Percentiles rank a stretch among this genome's conserved stretches.
phyloP scores from a whole-genome alignment of 202 grass and related monocot genomes.

The Setaria viridis region DNA sequence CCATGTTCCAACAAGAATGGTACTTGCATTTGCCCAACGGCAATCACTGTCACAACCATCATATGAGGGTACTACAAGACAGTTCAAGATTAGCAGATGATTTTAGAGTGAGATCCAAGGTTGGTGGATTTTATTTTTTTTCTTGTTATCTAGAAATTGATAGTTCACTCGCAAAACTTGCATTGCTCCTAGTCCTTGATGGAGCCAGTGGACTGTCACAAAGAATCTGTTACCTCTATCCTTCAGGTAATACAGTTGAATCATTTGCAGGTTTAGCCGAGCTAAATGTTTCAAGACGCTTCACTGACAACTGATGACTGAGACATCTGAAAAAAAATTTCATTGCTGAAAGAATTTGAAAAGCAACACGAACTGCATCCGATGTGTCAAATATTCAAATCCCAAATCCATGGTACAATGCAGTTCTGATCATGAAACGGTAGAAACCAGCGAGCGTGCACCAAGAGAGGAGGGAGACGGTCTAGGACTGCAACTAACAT shows the following conservation, averaged over 20 bases:
- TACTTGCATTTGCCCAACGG: conserved; percentile 17
- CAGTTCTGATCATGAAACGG: too few species aligned
- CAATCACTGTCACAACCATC: conserved; percentile 18
- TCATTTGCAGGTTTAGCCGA: too few species aligned
- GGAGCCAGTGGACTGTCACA: not conserved
- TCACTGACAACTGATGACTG: too few species aligned
- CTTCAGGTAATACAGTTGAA: not conserved
- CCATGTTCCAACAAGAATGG: conserved; percentile 19
- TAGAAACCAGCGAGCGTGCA: too few species aligned
- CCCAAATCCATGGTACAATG: too few species aligned
- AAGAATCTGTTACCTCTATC: not conserved
- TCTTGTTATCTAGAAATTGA: not conserved
- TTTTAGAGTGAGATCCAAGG: not conserved
- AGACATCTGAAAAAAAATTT: too few species aligned
- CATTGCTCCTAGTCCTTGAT: not conserved
- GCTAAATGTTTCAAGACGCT: not conserved
- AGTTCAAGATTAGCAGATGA: not conserved
- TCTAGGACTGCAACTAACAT: too few species aligned
- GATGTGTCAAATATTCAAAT: too few species aligned
- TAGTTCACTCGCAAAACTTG: not conserved
- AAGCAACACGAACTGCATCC: too few species aligned
- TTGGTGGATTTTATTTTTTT: not conserved
- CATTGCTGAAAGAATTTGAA: too few species aligned
- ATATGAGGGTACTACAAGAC: not conserved
- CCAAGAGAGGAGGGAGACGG: too few species aligned